These are phyloP conservation scores for Fragaria nilgerrensis DNA, from an alignment of 306 rosid genomes.

Conservation along the genomic window DNA sequence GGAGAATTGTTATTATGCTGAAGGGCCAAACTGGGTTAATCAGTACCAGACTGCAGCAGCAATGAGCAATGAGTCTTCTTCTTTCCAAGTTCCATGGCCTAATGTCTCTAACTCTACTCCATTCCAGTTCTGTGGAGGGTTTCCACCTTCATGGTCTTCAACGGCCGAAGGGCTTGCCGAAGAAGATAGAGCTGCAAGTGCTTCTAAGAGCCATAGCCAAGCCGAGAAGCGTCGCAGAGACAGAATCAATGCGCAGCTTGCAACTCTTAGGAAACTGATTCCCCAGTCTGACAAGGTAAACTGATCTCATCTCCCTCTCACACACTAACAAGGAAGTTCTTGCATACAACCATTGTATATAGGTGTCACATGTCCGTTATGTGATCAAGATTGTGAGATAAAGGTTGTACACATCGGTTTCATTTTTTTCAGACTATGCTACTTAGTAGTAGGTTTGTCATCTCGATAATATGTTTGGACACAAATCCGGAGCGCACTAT, in stretches of 20 bases:
- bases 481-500: not conserved
- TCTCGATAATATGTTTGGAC: not conserved
- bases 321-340: not conserved
- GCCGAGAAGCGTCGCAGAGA: constrained; percentile 96
- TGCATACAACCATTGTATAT: not conserved
- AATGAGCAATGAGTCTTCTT: constrained; percentile 35
- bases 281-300: constrained; percentile 92
- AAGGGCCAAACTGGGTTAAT: constrained; percentile 25
- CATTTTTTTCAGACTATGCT: not conserved
- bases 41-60: constrained; percentile 21
- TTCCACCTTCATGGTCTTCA: constrained; percentile 42
- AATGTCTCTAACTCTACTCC: constrained; percentile 35
- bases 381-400: not conserved
- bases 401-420: not conserved
- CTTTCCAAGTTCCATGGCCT: constrained; percentile 40
- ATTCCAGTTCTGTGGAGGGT: constrained; percentile 40
- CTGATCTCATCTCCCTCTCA: not conserved
- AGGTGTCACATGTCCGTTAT: not conserved
- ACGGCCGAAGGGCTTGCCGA: constrained; percentile 38
- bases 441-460: not conserved
- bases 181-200: constrained; percentile 59
- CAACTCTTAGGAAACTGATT: constrained; percentile 82
- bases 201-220: constrained; percentile 92
- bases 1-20: constrained; percentile 55
- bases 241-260: constrained; percentile 89